Percentiles rank a stretch among this genome's conserved stretches.
Conservation (phyloP, 805 yeast genomes). For the Wickerhamiella slavikovae region DNA sequence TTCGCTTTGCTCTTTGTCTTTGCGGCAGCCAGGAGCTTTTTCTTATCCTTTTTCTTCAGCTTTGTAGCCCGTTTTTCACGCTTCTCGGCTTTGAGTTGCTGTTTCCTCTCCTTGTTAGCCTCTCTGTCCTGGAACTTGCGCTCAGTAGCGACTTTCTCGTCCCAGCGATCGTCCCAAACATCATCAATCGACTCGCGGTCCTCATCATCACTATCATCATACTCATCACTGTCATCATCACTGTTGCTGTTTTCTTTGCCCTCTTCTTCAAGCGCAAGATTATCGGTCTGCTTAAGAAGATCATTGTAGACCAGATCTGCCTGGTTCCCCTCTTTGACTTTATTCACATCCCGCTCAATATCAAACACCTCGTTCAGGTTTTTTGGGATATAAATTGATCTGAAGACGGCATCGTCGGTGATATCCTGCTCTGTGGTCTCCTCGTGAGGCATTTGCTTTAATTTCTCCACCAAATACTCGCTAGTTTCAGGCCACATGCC, state of each 20-base stretch:
- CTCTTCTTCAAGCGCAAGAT: constrained; percentile 2
- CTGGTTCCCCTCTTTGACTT: constrained; percentile 11
- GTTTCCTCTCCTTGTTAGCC: constrained; percentile 51
- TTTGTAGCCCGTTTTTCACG: constrained; percentile 64
- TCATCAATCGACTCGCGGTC: constrained; percentile 20
- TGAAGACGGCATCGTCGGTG: constrained; percentile 70
- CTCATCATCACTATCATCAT: constrained; percentile 14
- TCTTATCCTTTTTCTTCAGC: constrained; percentile 66
- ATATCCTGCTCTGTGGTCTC: constrained; percentile 22
- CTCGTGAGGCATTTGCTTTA: constrained; percentile 12
- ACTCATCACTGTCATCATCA: constrained; percentile 15
- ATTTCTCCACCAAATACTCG: constrained; percentile 10
- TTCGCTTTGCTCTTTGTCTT: constrained; percentile 10
- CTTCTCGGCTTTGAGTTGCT: constrained; percentile 54
- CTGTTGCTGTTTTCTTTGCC: constrained; percentile 17
- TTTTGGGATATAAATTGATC: constrained; percentile 66
- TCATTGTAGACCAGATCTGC: constrained; percentile 39
- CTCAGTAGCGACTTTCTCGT: constrained; percentile 31
- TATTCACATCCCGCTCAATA: constrained; percentile 53
- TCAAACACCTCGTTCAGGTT: constrained; percentile 28
- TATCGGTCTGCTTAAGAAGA: constrained; percentile 9
- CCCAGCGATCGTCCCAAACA: constrained; percentile 23
- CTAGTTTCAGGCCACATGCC: constrained; percentile 21
- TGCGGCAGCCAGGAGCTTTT: constrained; percentile 45
- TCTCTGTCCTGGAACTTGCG: constrained; percentile 69